phyloP scores from a whole-genome alignment of 768 basidiomycete genomes.

The Suillus subalutaceus region DNA sequence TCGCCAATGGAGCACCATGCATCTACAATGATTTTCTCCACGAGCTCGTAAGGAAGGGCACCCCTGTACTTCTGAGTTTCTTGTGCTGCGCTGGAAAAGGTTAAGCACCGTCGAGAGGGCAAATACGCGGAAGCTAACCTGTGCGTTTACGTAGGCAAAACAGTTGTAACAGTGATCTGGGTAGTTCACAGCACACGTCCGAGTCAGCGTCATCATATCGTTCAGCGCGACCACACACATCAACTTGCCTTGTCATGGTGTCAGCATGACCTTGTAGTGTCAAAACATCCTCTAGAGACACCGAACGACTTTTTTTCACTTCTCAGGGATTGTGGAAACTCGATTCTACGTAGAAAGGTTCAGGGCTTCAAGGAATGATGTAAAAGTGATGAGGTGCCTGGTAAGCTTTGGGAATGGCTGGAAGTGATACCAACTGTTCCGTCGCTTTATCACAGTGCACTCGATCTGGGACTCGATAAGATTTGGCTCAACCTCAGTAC shows the following conservation, averaged over 20 bases:
- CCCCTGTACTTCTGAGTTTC: constrained; percentile 1
- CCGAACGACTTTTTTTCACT: not conserved
- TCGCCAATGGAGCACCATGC: constrained; percentile 8
- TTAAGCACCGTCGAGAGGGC: not conserved
- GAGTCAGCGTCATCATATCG: not conserved
- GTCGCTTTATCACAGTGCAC: not conserved
- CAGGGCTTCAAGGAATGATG: not conserved
- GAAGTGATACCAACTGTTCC: not conserved
- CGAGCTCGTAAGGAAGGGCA: constrained; percentile 9
- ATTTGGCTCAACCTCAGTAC: too few relatives aligned
- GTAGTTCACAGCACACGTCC: not conserved
- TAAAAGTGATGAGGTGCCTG: not conserved
- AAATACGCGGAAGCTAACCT: not conserved
- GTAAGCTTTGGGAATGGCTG: not conserved
- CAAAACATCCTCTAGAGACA: not conserved
- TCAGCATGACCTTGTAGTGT: not conserved
- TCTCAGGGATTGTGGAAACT: not conserved
- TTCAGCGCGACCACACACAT: not conserved
- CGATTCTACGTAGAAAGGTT: not conserved
- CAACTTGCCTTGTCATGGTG: not conserved
- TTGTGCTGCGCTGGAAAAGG: constrained; percentile 1
- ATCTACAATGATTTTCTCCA: constrained; percentile 6
- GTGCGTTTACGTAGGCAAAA: constrained; percentile 5
- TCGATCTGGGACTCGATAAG: not conserved
- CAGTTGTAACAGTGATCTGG: not conserved